Conservation (phyloP, 495 filamentous ascomycete genomes). For the Recurvomyces mirabilis region DNA sequence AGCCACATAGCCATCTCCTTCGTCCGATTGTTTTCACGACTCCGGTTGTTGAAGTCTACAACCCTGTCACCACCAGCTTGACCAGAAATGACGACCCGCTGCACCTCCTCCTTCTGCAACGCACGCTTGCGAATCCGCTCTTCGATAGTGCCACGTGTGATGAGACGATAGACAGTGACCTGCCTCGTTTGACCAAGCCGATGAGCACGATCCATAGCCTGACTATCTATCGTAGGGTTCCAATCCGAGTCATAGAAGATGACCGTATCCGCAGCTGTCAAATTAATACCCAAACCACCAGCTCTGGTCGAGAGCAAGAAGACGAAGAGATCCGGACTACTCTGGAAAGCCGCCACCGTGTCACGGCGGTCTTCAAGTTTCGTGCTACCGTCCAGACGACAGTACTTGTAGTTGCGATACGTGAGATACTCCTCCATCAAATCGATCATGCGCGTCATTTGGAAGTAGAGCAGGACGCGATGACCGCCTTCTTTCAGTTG, state of each 20-base stretch:
- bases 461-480: slow-evolving; percentile 98
- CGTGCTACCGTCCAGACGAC: slow-evolving; percentile 91
- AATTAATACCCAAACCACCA: slow-evolving; percentile 94
- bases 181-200: slow-evolving; percentile 93
- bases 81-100: slow-evolving; percentile 93
- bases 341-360: slow-evolving; percentile 94
- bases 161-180: slow-evolving; percentile 93
- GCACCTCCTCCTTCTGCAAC: slow-evolving; percentile 97
- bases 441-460: slow-evolving; percentile 99
- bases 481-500: slow-evolving; percentile 85
- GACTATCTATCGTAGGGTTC: slow-evolving; percentile 97
- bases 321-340: slow-evolving; percentile 82
- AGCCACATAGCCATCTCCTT: slow-evolving; percentile 97
- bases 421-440: slow-evolving; percentile 98
- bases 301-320: slow-evolving; percentile 93
- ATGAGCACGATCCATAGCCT: slow-evolving; percentile 98
- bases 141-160: slow-evolving; percentile 94
- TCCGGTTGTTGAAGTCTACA: slow-evolving; percentile 88
- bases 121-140: slow-evolving; percentile 97
- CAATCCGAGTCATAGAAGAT: slow-evolving; percentile 99
- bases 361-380: slow-evolving; percentile 95
- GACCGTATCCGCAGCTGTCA: slow-evolving; percentile 84
- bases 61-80: slow-evolving; percentile 44
- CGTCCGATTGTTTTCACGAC: slow-evolving; percentile 81
- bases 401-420: slow-evolving; percentile 97